Percentiles rank a stretch among this genome's conserved stretches.
phyloP scores from a whole-genome alignment of 2,329 filamentous ascomycete species.

The Hymenotorrendiella dingleyae region DNA sequence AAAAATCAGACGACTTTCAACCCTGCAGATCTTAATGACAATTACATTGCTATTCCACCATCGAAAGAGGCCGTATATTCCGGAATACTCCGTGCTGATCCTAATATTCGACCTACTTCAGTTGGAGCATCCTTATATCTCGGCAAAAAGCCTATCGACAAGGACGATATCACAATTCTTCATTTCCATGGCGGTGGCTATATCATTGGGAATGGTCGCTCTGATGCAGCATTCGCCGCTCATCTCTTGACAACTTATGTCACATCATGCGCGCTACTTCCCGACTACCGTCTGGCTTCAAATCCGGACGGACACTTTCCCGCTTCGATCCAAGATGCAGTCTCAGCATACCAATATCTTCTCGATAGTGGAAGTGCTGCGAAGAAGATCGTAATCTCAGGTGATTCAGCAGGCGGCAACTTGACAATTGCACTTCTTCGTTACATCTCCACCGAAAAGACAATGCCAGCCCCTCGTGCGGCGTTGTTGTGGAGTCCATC shows the following conservation, averaged over 20 bases:
- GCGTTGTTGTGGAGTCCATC: conserved; percentile 40
- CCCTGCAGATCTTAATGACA: too few relatives aligned
- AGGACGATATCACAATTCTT: conserved; percentile 32
- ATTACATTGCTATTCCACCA: background rate
- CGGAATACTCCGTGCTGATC: too few relatives aligned
- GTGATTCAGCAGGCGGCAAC: conserved; percentile 46
- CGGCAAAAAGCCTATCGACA: too few relatives aligned
- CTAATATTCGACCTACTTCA: too few relatives aligned
- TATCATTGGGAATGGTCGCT: conserved; percentile 38
- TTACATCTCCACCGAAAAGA: conserved; percentile 35
- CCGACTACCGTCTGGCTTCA: conserved; percentile 40
- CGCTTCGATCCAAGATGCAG: conserved; percentile 42
- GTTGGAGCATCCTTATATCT: too few relatives aligned
- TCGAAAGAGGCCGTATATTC: background rate
- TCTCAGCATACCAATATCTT: conserved; percentile 41
- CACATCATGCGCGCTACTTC: background rate
- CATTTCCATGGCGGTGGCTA: conserved; percentile 46
- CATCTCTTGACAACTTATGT: conserved; percentile 7
- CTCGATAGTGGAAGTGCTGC: conserved; percentile 35
- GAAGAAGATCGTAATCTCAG: conserved; percentile 37
- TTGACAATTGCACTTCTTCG: conserved; percentile 38
- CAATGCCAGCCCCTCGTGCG: conserved; percentile 32
- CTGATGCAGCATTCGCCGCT: conserved; percentile 30
- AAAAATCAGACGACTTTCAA: too few relatives aligned
- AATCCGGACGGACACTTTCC: conserved; percentile 42